These are phyloP conservation scores for Candida pseudoviswanathii DNA, from an alignment of 1,139 yeast species.

Conservation along the genomic window DNA sequence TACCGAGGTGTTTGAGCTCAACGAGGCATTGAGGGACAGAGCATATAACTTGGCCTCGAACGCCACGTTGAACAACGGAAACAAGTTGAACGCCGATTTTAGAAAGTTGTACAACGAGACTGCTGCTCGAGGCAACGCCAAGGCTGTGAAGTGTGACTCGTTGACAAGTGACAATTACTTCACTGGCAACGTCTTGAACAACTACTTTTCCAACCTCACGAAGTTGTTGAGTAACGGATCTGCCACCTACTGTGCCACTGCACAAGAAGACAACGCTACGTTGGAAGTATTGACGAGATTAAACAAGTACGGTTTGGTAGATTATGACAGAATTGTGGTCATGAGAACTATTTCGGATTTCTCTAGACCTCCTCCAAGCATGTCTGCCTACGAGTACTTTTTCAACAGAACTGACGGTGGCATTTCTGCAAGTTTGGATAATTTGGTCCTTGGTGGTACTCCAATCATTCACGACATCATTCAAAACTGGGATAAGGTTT, in stretches of 20 bases:
- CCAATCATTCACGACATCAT: conserved; percentile 59
- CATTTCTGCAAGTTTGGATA: conserved; percentile 47
- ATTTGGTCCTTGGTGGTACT: conserved; percentile 56
- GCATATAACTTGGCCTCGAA: conserved; percentile 54
- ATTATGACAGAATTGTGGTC: conserved; percentile 57
- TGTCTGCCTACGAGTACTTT: conserved; percentile 53
- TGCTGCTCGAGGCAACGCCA: conserved; percentile 54
- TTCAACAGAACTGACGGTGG: conserved; percentile 56
- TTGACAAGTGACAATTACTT: conserved; percentile 64
- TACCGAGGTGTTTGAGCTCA: conserved; percentile 66
- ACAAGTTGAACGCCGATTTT: conserved; percentile 42
- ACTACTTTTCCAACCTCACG: conserved; percentile 52
- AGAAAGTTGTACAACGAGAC: conserved; percentile 49
- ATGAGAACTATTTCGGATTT: conserved; percentile 69
- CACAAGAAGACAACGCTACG: conserved; percentile 71
- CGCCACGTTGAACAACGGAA: conserved; percentile 49
- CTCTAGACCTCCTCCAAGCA: conserved; percentile 55
- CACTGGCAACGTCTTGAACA: conserved; percentile 54
- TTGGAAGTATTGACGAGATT: conserved; percentile 61
- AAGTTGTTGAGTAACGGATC: conserved; percentile 58
- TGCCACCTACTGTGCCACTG: conserved; percentile 62
- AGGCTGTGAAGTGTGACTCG: conserved; percentile 57
- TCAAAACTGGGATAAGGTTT: conserved; percentile 52
- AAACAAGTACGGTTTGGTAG: conserved; percentile 56
- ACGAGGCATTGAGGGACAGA: conserved; percentile 59